Base-by-base conservation (phyloP, 2,329 filamentous ascomycete genomes). In the Zelopaecilomyces penicillatus region DNA sequence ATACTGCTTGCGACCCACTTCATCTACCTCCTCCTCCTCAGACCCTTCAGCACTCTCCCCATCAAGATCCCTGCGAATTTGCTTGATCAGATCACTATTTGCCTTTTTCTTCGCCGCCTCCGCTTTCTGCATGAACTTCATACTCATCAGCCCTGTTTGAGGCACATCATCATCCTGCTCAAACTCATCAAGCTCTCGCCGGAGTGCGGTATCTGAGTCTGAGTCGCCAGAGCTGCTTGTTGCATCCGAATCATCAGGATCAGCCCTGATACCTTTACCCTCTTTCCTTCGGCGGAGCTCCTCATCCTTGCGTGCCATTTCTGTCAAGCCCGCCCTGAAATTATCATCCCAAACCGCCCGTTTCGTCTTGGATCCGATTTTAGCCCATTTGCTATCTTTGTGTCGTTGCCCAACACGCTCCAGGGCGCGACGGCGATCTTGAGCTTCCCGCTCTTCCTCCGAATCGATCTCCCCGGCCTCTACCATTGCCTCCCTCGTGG, bases 121-220 rank as follows among this genome's bases (percentile, higher is more conserved):
- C 2, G 89, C 87, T 53, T 84, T 88, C 56, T 84, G 81, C 93
- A 98, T 97, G 62, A 98, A 98, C 49, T 87, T 87, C 83, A 98
- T 88, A 42, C 78, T 76, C 64, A 87, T 81, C 5, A 98, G 68
- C 54, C 80, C 83, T 10, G 83, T 82, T 53, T 76, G 73, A 0
- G 77, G 76, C 12, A 61, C 69, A n/a, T 67, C 67, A 26, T 76
- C 74, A 10, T 73, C 66, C 6, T 67, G 59, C 31, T 69, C 67
- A 7, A 70, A 65, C 12, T 67, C 64, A 11, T 67, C 67, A 5
- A 71, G 54, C 49, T 68, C 48, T 67, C 69, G 40, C 74, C 65
- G 66, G 36, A 82, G 62, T 8, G 69, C 70, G 12, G 70, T 70
- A 36, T 67, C 66, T 19, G 78, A 79, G 5, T 77, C 74, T 37